A percentile compares a stretch with the other conserved stretches of the same genome.
phyloP scores from a whole-genome alignment of 1,139 yeast species.

The Suhomyces bokatorum region DNA sequence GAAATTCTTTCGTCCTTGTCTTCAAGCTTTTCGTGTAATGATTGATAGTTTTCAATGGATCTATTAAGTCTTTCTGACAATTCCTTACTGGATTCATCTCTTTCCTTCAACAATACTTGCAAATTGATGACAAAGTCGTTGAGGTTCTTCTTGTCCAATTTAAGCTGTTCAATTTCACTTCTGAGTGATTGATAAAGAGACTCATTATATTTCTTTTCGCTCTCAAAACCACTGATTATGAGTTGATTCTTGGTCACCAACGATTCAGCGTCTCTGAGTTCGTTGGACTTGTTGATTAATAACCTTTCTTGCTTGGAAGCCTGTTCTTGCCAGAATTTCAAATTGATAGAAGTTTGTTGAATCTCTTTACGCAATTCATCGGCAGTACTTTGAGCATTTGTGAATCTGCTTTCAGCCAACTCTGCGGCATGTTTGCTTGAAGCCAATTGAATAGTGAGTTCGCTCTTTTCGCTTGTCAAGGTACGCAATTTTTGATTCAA shows the following conservation, averaged over 20 bases:
- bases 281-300: constrained; percentile 54
- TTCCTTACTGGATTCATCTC: constrained; percentile 55
- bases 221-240: constrained; percentile 49
- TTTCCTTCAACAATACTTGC: constrained; percentile 62
- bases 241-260: constrained; percentile 46
- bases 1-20: constrained; percentile 52
- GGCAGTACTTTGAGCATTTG: constrained; percentile 30
- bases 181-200: constrained; percentile 54
- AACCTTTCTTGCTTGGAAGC: constrained; percentile 57
- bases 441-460: constrained; percentile 32
- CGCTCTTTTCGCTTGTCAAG: constrained; percentile 30
- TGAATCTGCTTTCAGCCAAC: constrained; percentile 35
- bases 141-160: constrained; percentile 60
- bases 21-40: constrained; percentile 49
- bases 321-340: constrained; percentile 52
- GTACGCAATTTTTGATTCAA: constrained; percentile 32
- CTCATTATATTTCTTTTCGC: constrained; percentile 56
- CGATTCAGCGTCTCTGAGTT: constrained; percentile 58
- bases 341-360: constrained; percentile 16
- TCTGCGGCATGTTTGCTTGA: constrained; percentile 35
- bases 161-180: constrained; percentile 53
- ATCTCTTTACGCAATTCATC: constrained; percentile 29
- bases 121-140: constrained; percentile 61
- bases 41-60: constrained; percentile 55
- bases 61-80: constrained; percentile 50